Evolutionary conservation across 2,329 filamentous ascomycete genomes (phyloP).

Genomic region (Boeremia lycopersici): DNA sequence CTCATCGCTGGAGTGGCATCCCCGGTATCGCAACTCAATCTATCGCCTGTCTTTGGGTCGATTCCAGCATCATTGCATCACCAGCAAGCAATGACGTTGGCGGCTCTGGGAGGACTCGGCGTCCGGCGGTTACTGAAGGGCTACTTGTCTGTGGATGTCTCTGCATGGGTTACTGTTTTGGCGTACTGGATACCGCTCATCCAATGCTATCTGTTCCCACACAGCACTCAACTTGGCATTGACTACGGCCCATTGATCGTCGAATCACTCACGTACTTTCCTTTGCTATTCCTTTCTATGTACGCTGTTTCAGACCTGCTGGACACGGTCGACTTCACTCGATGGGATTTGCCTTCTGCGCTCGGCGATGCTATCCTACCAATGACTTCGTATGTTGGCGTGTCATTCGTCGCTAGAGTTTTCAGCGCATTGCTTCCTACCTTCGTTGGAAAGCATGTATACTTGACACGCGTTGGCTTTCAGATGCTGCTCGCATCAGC

Average conservation of each 20-base stretch:
- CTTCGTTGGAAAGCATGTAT: constrained; percentile 65
- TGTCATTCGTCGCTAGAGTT: constrained; percentile 57
- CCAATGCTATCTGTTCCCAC: constrained; percentile 72
- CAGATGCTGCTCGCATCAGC: constrained; percentile 69
- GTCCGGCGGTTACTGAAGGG: constrained; percentile 63
- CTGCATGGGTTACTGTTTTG: constrained; percentile 69
- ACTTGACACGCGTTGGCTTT: constrained; percentile 74
- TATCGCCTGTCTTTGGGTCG: constrained; percentile 88
- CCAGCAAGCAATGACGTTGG: constrained; percentile 66
- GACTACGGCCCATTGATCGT: constrained; percentile 76
- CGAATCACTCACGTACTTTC: constrained; percentile 73
- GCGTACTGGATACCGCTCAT: constrained; percentile 75
- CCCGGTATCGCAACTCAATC: constrained; percentile 73
- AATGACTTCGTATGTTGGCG: constrained; percentile 69
- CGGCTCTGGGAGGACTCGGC: constrained; percentile 74
- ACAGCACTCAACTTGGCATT: constrained; percentile 70
- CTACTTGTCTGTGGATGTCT: constrained; percentile 56
- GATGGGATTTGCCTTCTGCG: constrained; percentile 61
- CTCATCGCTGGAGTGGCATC: constrained; percentile 67
- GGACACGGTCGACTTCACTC: constrained; percentile 64
- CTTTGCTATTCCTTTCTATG: constrained; percentile 49
- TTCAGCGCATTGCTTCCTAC: constrained; percentile 50
- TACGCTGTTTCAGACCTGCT: constrained; percentile 58
- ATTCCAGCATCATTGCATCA: constrained; percentile 80
- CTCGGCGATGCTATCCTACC: constrained; percentile 69